Evolutionary conservation across 2,329 filamentous ascomycete genomes (phyloP).

Genomic region (Cryphonectria carpinicola): DNA sequence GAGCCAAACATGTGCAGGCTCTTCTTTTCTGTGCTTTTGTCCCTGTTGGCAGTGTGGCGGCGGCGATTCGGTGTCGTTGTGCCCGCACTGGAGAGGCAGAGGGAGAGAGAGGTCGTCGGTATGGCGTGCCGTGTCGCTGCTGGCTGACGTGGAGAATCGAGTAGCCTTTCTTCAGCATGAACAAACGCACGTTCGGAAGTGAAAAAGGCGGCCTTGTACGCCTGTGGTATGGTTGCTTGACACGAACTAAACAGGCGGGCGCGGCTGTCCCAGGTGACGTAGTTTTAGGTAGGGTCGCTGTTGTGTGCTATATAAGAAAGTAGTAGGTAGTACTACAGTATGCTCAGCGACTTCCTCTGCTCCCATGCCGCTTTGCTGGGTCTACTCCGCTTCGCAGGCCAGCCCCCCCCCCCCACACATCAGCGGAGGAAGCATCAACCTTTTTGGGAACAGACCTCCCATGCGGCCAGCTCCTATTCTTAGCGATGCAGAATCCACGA

Average conservation of each 20-base stretch:
- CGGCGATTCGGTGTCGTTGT: background rate
- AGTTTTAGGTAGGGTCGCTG: constrained; percentile 6
- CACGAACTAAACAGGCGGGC: background rate
- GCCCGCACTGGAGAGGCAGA: background rate
- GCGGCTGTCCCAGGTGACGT: constrained; percentile 15
- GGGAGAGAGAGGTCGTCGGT: too few relatives aligned
- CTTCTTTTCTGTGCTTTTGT: background rate
- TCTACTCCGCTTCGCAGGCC: background rate
- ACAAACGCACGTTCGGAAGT: constrained; percentile 4
- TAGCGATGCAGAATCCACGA: constrained; percentile 2
- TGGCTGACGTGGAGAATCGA: background rate
- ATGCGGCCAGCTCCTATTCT: constrained; percentile 26
- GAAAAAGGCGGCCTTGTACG: constrained; percentile 4
- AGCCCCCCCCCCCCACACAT: background rate
- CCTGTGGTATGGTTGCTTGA: constrained; percentile 1
- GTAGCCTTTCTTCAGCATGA: constrained; percentile 8
- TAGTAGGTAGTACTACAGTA: too few relatives aligned
- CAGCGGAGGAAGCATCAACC: constrained; percentile 8
- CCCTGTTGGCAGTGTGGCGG: background rate
- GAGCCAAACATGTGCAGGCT: constrained; percentile 17
- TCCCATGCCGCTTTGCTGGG: background rate
- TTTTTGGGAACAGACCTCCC: constrained; percentile 24
- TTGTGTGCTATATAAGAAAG: background rate
- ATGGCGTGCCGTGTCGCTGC: background rate
- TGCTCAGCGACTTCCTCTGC: background rate